Percentiles rank a stretch among this genome's conserved stretches.
phyloP scores from a whole-genome alignment of 495 filamentous ascomycete genomes.

The Lichenothelia convexa region DNA sequence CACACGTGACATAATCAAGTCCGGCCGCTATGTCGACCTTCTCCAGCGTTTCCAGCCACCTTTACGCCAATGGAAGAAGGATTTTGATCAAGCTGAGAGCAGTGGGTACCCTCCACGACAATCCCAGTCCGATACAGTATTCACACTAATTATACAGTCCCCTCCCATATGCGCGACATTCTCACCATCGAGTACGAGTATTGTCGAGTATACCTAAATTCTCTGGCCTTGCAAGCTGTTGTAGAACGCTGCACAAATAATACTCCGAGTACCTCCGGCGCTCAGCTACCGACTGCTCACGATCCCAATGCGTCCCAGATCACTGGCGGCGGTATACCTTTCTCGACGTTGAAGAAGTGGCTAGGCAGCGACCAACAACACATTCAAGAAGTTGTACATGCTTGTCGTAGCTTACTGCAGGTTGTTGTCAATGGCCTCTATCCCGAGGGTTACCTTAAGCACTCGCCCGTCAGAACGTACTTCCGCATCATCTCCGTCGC shows the following conservation, averaged over 20 bases:
- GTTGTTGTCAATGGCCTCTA: conserved; percentile 71
- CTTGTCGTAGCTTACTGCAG: conserved; percentile 62
- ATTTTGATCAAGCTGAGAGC: background rate
- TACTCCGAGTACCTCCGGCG: conserved; percentile 10
- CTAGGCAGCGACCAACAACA: conserved; percentile 54
- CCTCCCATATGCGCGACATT: conserved; percentile 61
- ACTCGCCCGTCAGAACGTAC: conserved; percentile 82
- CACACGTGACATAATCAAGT: conserved; percentile 72
- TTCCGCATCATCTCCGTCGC: conserved; percentile 88
- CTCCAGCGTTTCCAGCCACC: conserved; percentile 61
- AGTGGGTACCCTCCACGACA: too few relatives aligned
- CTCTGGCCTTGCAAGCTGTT: conserved; percentile 80
- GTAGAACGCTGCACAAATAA: conserved; percentile 78
- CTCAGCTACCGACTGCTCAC: conserved; percentile 3
- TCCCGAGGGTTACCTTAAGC: conserved; percentile 68
- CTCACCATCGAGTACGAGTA: conserved; percentile 49
- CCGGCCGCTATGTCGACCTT: conserved; percentile 56
- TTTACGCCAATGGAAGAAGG: conserved; percentile 25
- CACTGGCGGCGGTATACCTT: conserved; percentile 29
- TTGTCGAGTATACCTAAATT: conserved; percentile 62
- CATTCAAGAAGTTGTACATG: conserved; percentile 74
- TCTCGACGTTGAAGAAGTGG: conserved; percentile 34
- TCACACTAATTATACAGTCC: too few relatives aligned
- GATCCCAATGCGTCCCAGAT: conserved; percentile 32
- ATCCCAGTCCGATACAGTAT: too few relatives aligned